Percentiles rank a stretch among this genome's conserved stretches.
phyloP scores from a whole-genome alignment of 805 yeast species.

The Hanseniaspora pseudoguilliermondii region DNA sequence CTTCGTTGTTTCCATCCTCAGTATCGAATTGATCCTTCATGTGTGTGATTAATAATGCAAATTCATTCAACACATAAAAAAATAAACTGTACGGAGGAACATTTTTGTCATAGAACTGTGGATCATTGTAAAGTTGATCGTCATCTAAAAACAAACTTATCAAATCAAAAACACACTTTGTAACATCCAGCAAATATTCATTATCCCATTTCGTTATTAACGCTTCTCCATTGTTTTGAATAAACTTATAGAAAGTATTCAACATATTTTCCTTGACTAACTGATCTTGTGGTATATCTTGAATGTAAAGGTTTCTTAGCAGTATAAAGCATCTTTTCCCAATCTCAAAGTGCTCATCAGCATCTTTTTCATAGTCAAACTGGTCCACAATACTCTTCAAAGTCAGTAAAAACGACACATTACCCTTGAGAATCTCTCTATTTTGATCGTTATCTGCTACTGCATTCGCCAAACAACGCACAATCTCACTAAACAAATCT shows the following conservation, averaged over 20 bases:
- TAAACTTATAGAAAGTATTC: neutral
- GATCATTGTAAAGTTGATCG: neutral
- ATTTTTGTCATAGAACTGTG: neutral
- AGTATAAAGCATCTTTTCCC: conserved; percentile 23
- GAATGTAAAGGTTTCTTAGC: conserved; percentile 23
- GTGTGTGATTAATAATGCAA: neutral
- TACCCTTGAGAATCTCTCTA: conserved; percentile 16
- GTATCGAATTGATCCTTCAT: neutral
- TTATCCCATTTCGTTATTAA: neutral
- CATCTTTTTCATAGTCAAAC: conserved; percentile 12
- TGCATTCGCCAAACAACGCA: conserved; percentile 26
- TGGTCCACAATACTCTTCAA: conserved; percentile 17
- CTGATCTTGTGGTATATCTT: conserved; percentile 12
- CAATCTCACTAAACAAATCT: conserved; percentile 21
- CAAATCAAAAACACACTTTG: conserved; percentile 6
- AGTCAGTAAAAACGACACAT: conserved; percentile 17
- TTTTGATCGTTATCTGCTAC: conserved; percentile 25
- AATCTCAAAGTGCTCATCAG: conserved; percentile 13
- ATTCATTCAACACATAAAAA: neutral
- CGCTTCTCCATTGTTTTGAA: neutral
- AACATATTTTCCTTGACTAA: neutral
- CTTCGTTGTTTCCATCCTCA: conserved; percentile 16
- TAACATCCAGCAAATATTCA: neutral
- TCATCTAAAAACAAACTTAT: conserved; percentile 6
- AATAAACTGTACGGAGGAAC: neutral